These are phyloP conservation scores for Tubosaeta brunneosetosa DNA, from an alignment of 768 basidiomycete genomes.

Conservation along the genomic window DNA sequence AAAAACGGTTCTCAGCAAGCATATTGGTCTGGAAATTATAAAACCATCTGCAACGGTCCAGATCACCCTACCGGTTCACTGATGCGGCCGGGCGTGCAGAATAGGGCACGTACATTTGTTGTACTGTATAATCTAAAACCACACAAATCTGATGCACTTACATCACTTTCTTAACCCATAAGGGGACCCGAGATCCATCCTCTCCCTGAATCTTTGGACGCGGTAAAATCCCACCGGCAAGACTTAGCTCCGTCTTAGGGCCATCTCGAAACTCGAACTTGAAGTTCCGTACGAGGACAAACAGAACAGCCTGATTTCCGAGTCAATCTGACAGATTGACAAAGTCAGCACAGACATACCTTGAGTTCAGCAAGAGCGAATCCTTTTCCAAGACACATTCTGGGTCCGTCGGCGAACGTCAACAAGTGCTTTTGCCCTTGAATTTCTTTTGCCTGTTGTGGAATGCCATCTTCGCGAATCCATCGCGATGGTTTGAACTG, in stretches of 20 bases:
- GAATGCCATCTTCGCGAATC: slow-evolving; percentile 36
- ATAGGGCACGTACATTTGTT: too few relatives aligned
- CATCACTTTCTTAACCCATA: background rate
- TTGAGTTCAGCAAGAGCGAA: slow-evolving; percentile 42
- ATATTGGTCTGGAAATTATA: too few relatives aligned
- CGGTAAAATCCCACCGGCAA: background rate
- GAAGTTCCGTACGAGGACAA: background rate
- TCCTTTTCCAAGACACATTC: slow-evolving; percentile 44
- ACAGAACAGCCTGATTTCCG: background rate
- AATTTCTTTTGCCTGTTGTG: slow-evolving; percentile 34
- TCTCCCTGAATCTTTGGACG: background rate
- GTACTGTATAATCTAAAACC: too few relatives aligned
- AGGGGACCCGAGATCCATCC: background rate
- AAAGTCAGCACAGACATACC: slow-evolving; percentile 7
- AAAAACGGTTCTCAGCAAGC: too few relatives aligned
- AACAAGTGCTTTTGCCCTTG: slow-evolving; percentile 49
- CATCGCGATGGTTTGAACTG: slow-evolving; percentile 62
- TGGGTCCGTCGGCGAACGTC: slow-evolving; percentile 49
- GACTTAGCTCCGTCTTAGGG: background rate
- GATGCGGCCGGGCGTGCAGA: too few relatives aligned
- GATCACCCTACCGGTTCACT: too few relatives aligned
- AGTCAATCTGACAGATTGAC: background rate
- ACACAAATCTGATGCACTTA: background rate
- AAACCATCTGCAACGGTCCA: too few relatives aligned
- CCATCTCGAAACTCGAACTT: background rate